phyloP scores from a whole-genome alignment of 305 asterid species.

The Fraxinus velutina region DNA sequence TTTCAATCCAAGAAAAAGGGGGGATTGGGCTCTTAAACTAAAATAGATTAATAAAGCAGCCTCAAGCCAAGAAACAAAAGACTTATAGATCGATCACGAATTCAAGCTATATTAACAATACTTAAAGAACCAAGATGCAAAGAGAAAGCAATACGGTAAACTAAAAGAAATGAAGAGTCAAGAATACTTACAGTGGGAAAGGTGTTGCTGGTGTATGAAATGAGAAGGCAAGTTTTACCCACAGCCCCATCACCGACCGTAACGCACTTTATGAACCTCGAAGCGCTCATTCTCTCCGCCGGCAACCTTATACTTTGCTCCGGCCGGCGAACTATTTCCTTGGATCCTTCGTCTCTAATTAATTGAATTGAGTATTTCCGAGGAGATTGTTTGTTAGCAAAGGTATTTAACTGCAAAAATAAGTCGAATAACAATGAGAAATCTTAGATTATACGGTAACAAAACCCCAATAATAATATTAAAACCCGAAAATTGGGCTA shows the following conservation, averaged over 20 bases:
- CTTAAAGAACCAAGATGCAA: neutral
- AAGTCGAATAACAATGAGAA: neutral
- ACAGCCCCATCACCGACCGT: slow-evolving; percentile 76
- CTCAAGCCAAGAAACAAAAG: neutral
- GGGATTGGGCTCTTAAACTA: neutral
- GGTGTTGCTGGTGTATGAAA: slow-evolving; percentile 71
- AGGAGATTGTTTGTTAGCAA: neutral
- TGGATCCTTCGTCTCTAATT: neutral
- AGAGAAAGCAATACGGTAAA: neutral
- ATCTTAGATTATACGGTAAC: slow-evolving; percentile 19
- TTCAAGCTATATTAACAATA: neutral
- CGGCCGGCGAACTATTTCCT: slow-evolving; percentile 16
- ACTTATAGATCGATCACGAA: neutral
- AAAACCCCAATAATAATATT: slow-evolving; percentile 24
- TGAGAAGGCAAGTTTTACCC: slow-evolving; percentile 69
- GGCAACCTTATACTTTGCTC: slow-evolving; percentile 21
- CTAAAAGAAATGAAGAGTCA: neutral
- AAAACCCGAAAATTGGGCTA: slow-evolving; percentile 15
- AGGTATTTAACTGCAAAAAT: slow-evolving; percentile 20
- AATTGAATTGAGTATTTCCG: slow-evolving; percentile 19
- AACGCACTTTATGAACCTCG: slow-evolving; percentile 63
- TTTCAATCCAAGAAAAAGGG: neutral
- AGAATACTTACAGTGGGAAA: slow-evolving; percentile 56
- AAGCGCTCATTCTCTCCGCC: slow-evolving; percentile 59
- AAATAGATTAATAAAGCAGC: neutral